A percentile compares a stretch with the other conserved stretches of the same genome.
Conservation (phyloP, 2,329 filamentous ascomycete genomes). For the Cladophialophora yegresii region DNA sequence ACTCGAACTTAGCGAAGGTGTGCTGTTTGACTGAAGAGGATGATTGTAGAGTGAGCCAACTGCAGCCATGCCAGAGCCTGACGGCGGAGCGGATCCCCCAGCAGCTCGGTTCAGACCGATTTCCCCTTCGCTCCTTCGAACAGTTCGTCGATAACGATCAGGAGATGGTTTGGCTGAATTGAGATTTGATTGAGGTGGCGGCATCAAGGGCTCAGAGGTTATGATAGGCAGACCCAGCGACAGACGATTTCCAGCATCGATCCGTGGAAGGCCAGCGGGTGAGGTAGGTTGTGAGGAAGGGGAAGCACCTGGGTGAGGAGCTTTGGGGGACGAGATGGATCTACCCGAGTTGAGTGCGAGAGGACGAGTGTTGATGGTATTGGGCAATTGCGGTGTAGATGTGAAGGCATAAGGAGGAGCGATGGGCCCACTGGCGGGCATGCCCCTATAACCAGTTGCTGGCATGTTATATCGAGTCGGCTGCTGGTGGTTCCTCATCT, state of each 20-base stretch:
- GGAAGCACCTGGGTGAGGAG: constrained; percentile 42
- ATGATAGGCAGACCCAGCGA: constrained; percentile 28
- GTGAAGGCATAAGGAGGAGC: constrained; percentile 79
- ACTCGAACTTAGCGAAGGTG: constrained; percentile 37
- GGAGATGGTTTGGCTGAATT: constrained; percentile 66
- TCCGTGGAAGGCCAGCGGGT: constrained; percentile 18
- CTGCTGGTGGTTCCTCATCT: constrained; percentile 52
- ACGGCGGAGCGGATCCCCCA: constrained; percentile 50
- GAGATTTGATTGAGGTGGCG: constrained; percentile 8
- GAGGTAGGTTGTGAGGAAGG: constrained; percentile 24
- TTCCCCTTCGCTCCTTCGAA: constrained; percentile 55
- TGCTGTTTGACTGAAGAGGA: constrained; percentile 44
- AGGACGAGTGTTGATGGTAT: constrained; percentile 36
- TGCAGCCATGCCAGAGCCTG: constrained; percentile 57
- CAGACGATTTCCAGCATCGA: constrained; percentile 30
- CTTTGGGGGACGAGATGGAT: constrained; percentile 55
- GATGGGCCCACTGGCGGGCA: constrained; percentile 64
- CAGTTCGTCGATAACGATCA: constrained; percentile 77
- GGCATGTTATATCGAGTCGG: constrained; percentile 45
- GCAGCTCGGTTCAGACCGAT: constrained; percentile 18
- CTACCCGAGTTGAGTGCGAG: constrained; percentile 36
- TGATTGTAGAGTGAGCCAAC: constrained; percentile 59
- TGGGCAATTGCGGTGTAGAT: constrained; percentile 66
- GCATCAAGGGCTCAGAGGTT: constrained; percentile 28
- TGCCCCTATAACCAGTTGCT: constrained; percentile 52